Evolutionary conservation across 2,329 filamentous ascomycete genomes (phyloP).

Genomic region (Sporothrix phasma): DNA sequence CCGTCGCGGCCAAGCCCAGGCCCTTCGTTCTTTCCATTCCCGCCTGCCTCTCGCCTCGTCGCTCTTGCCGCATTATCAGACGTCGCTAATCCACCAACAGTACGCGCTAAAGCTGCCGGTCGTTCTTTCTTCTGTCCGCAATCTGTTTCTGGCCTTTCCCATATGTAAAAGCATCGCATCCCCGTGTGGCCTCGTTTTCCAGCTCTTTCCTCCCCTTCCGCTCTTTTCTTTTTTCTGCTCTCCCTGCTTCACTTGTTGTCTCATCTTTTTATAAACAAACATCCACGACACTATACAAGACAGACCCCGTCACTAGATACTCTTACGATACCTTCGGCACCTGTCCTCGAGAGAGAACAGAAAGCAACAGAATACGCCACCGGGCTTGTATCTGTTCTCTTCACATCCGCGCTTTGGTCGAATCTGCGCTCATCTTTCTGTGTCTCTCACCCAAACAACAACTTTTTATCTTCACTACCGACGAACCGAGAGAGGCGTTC

Average conservation of each 20-base stretch:
- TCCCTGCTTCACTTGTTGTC: neutral
- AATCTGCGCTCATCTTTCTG: conserved; percentile 3
- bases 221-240: neutral
- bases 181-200: neutral
- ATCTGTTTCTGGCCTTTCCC: conserved; percentile 1
- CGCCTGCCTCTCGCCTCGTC: neutral
- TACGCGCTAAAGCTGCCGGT: neutral
- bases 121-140: conserved; percentile 5
- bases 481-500: neutral
- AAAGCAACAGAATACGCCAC: conserved; percentile 7
- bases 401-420: neutral
- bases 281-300: neutral
- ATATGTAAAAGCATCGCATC: conserved; percentile 6
- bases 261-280: neutral
- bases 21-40: neutral
- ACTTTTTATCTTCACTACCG: neutral
- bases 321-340: neutral
- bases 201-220: neutral
- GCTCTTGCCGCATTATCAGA: conserved; percentile 3
- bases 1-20: neutral
- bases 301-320: neutral
- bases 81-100: neutral
- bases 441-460: neutral
- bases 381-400: conserved; percentile 7
- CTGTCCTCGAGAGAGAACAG: conserved; percentile 11